Conservation (phyloP, 1,139 yeast genomes). For the Candida buenavistaensis region DNA sequence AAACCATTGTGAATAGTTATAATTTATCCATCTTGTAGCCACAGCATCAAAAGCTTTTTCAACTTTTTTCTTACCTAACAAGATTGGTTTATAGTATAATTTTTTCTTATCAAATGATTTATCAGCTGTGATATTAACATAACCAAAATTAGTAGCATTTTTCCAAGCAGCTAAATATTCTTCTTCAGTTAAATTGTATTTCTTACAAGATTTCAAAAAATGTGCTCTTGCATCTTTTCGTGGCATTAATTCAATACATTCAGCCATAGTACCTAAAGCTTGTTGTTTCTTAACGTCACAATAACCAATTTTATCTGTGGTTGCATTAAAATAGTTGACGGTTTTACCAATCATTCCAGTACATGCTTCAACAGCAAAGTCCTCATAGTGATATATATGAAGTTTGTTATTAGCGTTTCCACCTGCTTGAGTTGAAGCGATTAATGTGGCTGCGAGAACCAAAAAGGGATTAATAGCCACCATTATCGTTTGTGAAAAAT, state of each 20-base stretch:
- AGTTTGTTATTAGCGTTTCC: too few species aligned
- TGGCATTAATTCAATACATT: conserved; percentile 31
- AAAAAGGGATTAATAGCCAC: conserved; percentile 1
- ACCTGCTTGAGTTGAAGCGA: conserved; percentile 5
- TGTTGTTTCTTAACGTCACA: conserved; percentile 36
- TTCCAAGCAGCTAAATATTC: conserved; percentile 31
- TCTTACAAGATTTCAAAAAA: conserved; percentile 27
- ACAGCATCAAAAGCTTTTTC: conserved; percentile 37
- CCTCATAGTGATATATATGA: conserved; percentile 17
- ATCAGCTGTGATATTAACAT: conserved; percentile 26
- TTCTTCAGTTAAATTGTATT: conserved; percentile 27
- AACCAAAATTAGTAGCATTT: conserved; percentile 35
- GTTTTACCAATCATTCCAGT: conserved; percentile 22
- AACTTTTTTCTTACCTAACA: conserved; percentile 21
- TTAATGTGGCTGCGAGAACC: conserved; percentile 1
- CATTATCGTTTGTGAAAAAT: conserved; percentile 1
- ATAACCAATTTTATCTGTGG: conserved; percentile 28
- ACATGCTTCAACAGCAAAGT: conserved; percentile 29
- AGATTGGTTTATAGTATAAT: conserved; percentile 32
- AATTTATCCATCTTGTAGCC: conserved; percentile 39
- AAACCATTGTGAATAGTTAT: conserved; percentile 47
- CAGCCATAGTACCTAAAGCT: conserved; percentile 41
- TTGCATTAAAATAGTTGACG: conserved; percentile 20
- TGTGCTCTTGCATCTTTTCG: conserved; percentile 23
- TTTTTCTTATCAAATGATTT: conserved; percentile 27